Conservation (phyloP, 129 eudicot species). For the Glebionis coronaria region DNA sequence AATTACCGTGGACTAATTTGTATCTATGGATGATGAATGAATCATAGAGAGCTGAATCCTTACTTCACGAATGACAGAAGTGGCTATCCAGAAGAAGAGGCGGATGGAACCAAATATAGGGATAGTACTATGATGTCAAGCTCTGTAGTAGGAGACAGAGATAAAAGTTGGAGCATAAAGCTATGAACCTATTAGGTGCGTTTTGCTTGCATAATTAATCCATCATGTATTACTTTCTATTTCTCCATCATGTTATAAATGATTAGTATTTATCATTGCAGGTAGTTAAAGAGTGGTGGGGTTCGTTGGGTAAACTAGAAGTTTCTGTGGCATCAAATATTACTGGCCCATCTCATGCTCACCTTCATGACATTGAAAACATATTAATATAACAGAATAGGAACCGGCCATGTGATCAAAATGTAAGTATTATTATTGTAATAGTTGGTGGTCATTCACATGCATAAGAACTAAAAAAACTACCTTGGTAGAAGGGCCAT, state of each 20-base stretch:
- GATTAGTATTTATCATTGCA: slow-evolving; percentile 24
- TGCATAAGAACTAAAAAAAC: neutral
- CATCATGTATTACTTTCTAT: neutral
- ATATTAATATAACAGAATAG: slow-evolving; percentile 46
- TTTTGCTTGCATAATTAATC: neutral
- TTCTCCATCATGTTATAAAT: slow-evolving; percentile 1
- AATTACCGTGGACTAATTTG: too few relatives aligned
- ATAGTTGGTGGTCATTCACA: neutral
- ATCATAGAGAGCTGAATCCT: slow-evolving; percentile 86
- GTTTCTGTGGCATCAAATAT: slow-evolving; percentile 79
- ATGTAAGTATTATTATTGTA: slow-evolving; percentile 25
- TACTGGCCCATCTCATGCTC: slow-evolving; percentile 89
- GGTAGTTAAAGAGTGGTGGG: slow-evolving; percentile 98
- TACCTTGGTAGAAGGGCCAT: neutral
- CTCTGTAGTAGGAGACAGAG: slow-evolving; percentile 92
- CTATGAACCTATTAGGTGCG: slow-evolving; percentile 76
- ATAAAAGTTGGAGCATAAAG: slow-evolving; percentile 98
- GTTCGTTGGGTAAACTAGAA: slow-evolving; percentile 76
- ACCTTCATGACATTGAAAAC: slow-evolving; percentile 71
- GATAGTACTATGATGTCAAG: slow-evolving; percentile 50
- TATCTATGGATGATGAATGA: too few relatives aligned
- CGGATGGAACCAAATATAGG: slow-evolving; percentile 34
- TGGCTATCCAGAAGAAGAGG: slow-evolving; percentile 84
- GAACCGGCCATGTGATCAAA: slow-evolving; percentile 37
- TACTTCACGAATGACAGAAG: slow-evolving; percentile 60